These are phyloP conservation scores for Crithidia mellificae DNA, from an alignment of 208 protist genomes.

Conservation along the genomic window DNA sequence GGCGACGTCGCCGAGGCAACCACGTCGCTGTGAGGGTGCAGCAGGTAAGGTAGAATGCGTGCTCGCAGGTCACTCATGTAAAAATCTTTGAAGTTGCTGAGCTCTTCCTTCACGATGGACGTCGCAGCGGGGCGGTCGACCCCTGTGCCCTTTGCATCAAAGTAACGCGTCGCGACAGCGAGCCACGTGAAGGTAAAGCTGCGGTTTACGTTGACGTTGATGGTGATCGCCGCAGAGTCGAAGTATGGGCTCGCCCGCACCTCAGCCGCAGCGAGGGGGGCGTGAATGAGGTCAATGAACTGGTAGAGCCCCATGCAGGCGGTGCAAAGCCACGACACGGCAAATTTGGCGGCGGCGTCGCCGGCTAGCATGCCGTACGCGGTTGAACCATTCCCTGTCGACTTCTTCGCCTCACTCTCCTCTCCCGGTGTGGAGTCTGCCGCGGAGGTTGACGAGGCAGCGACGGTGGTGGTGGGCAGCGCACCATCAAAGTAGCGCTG, in stretches of 20 bases:
- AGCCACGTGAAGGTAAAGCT: constrained; percentile 88
- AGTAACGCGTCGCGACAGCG: constrained; percentile 69
- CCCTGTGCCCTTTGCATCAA: constrained; percentile 42
- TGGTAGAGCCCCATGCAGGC: constrained; percentile 87
- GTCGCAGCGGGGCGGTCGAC: constrained; percentile 35
- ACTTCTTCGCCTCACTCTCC: not conserved
- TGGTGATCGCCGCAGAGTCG: constrained; percentile 67
- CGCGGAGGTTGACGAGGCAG: no score
- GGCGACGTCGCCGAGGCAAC: constrained; percentile 21
- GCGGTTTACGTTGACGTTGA: constrained; percentile 85
- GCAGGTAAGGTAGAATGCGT: constrained; percentile 69
- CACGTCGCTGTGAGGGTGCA: constrained; percentile 37
- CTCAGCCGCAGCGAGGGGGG: constrained; percentile 56
- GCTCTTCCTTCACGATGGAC: constrained; percentile 68
- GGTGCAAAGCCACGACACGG: constrained; percentile 62
- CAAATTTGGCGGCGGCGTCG: constrained; percentile 30
- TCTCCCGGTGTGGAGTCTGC: no score
- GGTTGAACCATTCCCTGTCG: not conserved
- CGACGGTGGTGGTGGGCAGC: not conserved
- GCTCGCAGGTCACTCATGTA: constrained; percentile 85
- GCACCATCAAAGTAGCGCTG: constrained; percentile 48
- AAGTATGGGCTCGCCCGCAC: constrained; percentile 69
- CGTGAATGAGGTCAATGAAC: constrained; percentile 81
- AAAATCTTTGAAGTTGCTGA: constrained; percentile 89
- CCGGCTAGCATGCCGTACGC: constrained; percentile 39